Evolutionary conservation across 2,329 filamentous ascomycete genomes (phyloP).

Genomic region (Pestalotiopsis sp.): DNA sequence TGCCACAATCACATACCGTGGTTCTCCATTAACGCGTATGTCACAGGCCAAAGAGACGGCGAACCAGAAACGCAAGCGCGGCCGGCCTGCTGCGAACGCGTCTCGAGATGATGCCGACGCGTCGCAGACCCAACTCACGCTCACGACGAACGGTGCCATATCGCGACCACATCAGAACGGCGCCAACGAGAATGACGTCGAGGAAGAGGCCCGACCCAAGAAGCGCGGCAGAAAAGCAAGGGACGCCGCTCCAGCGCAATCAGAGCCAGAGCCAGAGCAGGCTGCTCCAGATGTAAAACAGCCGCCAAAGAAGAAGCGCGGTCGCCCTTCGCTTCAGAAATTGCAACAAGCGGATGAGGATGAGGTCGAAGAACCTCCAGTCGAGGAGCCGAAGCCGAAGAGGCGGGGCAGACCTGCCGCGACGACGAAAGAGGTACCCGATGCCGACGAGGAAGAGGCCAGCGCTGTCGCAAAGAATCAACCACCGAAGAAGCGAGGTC

Average conservation of each 20-base stretch:
- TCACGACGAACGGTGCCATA: constrained; percentile 19
- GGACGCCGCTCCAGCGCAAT: constrained; percentile 12
- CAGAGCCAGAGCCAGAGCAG: constrained; percentile 11
- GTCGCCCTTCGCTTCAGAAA: constrained; percentile 21
- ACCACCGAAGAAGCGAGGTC: constrained; percentile 22
- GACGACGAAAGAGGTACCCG: constrained; percentile 16
- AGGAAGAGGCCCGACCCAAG: constrained; percentile 21
- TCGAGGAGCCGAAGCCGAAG: constrained; percentile 15
- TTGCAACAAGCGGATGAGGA: neutral
- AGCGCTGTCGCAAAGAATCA: neutral
- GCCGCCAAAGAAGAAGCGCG: constrained; percentile 28
- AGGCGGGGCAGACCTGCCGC: constrained; percentile 33
- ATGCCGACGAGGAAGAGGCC: neutral
- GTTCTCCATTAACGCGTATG: neutral
- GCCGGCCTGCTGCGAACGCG: constrained; percentile 39
- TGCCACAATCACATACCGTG: neutral
- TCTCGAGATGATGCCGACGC: constrained; percentile 32
- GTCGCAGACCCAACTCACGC: constrained; percentile 23
- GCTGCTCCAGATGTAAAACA: constrained; percentile 15
- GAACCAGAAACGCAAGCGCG: constrained; percentile 46
- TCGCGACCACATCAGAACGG: constrained; percentile 11
- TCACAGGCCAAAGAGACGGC: constrained; percentile 27
- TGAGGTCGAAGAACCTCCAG: constrained; percentile 11
- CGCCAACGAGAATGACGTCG: constrained; percentile 18
- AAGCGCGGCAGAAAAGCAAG: constrained; percentile 27